These are phyloP conservation scores for Alnus glutinosa DNA, from an alignment of 306 rosid genomes.

Conservation along the genomic window DNA sequence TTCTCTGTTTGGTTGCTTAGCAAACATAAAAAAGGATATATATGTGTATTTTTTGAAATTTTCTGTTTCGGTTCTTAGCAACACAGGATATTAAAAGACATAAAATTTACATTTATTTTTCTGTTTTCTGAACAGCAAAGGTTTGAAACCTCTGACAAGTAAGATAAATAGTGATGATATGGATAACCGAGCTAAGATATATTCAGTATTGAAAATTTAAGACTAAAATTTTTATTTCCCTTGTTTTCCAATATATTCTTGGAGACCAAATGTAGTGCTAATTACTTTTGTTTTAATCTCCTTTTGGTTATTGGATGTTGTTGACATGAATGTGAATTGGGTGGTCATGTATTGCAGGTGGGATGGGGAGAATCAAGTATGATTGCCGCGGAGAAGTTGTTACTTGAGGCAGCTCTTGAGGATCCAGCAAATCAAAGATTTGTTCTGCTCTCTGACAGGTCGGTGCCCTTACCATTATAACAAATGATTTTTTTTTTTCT, in stretches of 20 bases:
- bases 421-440: conserved; percentile 95
- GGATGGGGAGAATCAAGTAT: conserved; percentile 66
- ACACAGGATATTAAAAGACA: not conserved
- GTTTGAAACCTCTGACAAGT: not conserved
- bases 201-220: not conserved
- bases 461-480: conserved; percentile 13
- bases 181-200: not conserved
- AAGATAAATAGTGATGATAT: not conserved
- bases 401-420: conserved; percentile 64
- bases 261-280: not conserved
- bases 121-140: not conserved
- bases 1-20: too few species aligned
- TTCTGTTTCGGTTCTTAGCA: not conserved
- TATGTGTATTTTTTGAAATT: too few species aligned
- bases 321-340: conserved; percentile 19
- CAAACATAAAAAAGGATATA: too few species aligned
- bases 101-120: not conserved
- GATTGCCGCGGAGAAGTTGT: conserved; percentile 53
- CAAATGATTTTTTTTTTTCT: not conserved
- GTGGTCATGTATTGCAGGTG: conserved; percentile 35
- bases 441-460: conserved; percentile 96
- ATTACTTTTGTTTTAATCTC: not conserved
- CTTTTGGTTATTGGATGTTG: conserved; percentile 3
- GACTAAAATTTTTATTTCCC: not conserved
- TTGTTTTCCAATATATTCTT: not conserved